phyloP scores from a whole-genome alignment of 805 yeast genomes.

The Saccharomycopsis sp. region DNA sequence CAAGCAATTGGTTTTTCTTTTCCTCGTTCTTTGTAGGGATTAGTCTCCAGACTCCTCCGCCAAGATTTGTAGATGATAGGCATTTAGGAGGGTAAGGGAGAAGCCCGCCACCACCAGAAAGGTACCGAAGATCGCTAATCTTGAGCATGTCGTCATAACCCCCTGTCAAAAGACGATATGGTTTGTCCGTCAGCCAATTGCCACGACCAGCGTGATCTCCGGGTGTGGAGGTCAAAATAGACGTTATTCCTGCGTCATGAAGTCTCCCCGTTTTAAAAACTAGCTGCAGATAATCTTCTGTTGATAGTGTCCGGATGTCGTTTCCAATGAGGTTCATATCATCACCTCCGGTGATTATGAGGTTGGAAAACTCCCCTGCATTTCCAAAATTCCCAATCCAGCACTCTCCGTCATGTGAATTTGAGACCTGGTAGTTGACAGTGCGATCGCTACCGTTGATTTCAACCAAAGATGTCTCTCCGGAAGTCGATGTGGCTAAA shows the following conservation, averaged over 20 bases:
- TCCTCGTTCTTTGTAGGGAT: conserved; percentile 45
- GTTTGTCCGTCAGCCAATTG: conserved; percentile 39
- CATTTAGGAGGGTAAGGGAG: conserved; percentile 26
- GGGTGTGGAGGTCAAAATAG: conserved; percentile 54
- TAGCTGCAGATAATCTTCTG: conserved; percentile 23
- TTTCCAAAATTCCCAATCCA: conserved; percentile 20
- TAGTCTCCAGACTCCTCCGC: conserved; percentile 96
- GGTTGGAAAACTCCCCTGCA: conserved; percentile 27
- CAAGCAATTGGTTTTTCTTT: conserved; percentile 45
- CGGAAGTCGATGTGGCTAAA: conserved; percentile 14
- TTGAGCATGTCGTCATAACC: conserved; percentile 82
- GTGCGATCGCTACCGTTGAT: background rate
- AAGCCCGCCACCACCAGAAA: conserved; percentile 28
- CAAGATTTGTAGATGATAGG: conserved; percentile 48
- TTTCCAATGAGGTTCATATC: conserved; percentile 72
- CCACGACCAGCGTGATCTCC: conserved; percentile 29
- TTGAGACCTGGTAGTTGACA: background rate
- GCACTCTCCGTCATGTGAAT: conserved; percentile 6
- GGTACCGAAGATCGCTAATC: conserved; percentile 58
- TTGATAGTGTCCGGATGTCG: conserved; percentile 41
- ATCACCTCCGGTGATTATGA: conserved; percentile 86
- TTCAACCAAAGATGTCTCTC: conserved; percentile 4
- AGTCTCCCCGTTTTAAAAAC: conserved; percentile 41
- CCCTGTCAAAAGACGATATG: conserved; percentile 69
- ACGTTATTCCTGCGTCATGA: conserved; percentile 89